Evolutionary conservation across 805 yeast species (phyloP), one percentile per base, ranked within the genome.

Genomic region (Vanderwaltozyma tropicalis): DNA sequence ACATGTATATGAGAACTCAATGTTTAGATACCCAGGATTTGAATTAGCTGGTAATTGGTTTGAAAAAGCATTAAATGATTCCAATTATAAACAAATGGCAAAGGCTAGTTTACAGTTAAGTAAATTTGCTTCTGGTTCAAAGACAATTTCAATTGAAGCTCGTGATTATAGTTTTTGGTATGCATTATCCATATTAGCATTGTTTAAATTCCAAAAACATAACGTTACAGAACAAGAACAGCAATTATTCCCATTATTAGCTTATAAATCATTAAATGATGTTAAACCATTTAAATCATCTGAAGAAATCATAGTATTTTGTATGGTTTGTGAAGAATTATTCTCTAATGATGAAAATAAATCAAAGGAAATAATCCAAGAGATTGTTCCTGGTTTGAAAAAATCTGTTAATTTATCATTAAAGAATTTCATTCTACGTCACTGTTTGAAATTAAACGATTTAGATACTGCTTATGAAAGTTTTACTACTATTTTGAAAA

Each of bases 251-350:
- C 78, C 84, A 1, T 63, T 68, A 41, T 60, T 86, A 25, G 88
- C 86, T 0, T 49, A 67, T 41, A 74, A 78, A 45, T 53, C 80
- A 44, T 53, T 81, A 21, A 75, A 71, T 21, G 57, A 59, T n/a
- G 52, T 69, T 14, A 61, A 63, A 31, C 84, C 89, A 1, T 63
- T 68, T 32, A 46, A 62, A 29, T 63, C 66, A 16, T 73, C 80
- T 8, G 94, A 85, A 47, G 94, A 87, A 42, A 60, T 71, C 2
- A 84, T 63, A 45, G 72, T 85, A 2, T 68, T 69, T 40, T 76
- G 75, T 2, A 61, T 67, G 30, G 66, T 83, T 2, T 57, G 78
- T 42, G 55, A 62, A 32, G 55, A 61, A 31, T 37, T 56, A 26
- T 56, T 52, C 28, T 42, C 43, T 11, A 39, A 42, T 11, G 46